phyloP scores from a whole-genome alignment of 345 rosid genomes.

The Mangifera indica region DNA sequence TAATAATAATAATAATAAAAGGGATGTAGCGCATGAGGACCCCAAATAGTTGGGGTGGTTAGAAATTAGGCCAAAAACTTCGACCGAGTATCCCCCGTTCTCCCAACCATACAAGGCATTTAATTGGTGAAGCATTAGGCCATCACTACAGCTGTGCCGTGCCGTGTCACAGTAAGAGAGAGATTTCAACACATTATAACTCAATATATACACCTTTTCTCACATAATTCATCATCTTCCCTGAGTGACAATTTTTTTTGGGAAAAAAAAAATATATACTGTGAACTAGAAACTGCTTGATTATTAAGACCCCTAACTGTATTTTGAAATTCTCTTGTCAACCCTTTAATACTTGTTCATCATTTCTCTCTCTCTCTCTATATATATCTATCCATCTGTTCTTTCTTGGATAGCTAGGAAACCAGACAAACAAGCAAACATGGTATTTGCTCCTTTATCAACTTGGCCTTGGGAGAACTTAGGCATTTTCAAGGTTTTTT shows the following conservation, averaged over 20 bases:
- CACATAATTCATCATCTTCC: conserved; percentile 7
- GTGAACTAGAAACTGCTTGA: neutral
- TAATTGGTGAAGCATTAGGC: conserved; percentile 10
- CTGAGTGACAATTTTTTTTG: neutral
- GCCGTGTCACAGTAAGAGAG: neutral
- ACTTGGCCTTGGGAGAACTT: conserved; percentile 92
- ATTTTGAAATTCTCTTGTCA: neutral
- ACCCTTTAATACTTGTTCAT: neutral
- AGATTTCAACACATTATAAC: conserved; percentile 1
- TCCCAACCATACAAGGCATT: conserved; percentile 27
- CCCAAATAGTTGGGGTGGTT: neutral
- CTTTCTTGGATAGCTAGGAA: neutral
- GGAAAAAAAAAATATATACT: neutral
- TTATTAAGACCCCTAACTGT: conserved; percentile 8
- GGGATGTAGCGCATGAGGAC: neutral
- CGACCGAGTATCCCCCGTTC: neutral
- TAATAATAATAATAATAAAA: too few species aligned
- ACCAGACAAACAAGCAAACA: conserved; percentile 11
- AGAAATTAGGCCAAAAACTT: neutral
- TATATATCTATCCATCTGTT: too few species aligned
- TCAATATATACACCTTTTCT: neutral
- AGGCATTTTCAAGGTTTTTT: conserved; percentile 69
- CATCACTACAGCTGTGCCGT: conserved; percentile 24
- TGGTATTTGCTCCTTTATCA: conserved; percentile 58
- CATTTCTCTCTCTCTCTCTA: neutral